These are phyloP conservation scores for Scutellaria galericulata DNA, from an alignment of 257 asterid species.

Conservation along the genomic window DNA sequence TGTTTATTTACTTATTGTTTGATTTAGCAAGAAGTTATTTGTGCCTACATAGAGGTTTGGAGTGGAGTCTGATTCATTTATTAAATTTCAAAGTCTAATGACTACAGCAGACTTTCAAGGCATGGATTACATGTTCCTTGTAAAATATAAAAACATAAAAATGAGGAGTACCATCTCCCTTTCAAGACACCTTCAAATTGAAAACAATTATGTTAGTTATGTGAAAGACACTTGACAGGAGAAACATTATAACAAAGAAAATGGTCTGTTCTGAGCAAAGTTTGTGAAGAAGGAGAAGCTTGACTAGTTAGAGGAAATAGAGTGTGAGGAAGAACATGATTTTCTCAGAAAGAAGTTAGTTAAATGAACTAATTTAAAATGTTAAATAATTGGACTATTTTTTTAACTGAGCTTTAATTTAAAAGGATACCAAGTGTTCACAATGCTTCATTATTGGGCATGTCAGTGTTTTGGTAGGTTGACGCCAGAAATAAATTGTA, in stretches of 20 bases:
- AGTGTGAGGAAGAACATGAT: background rate
- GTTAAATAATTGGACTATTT: background rate
- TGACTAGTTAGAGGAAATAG: conserved; percentile 10
- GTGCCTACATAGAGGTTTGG: background rate
- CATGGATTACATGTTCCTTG: background rate
- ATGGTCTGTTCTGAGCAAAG: conserved; percentile 16
- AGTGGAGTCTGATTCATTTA: background rate
- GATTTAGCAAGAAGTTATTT: background rate
- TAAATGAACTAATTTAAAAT: too few species aligned
- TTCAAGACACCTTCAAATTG: background rate
- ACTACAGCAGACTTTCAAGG: background rate
- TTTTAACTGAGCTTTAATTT: background rate
- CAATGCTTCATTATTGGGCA: conserved; percentile 22
- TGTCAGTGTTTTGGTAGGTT: conserved; percentile 13
- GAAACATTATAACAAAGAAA: conserved; percentile 15
- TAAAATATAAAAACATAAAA: background rate
- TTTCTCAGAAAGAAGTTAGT: conserved; percentile 20
- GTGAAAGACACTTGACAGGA: background rate
- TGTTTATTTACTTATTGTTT: too few species aligned
- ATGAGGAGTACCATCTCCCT: background rate
- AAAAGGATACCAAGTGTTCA: background rate
- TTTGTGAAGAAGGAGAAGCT: conserved; percentile 8
- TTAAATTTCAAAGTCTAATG: background rate
- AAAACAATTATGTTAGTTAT: conserved; percentile 12
- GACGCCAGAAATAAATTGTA: background rate